Evolutionary conservation across 2,329 filamentous ascomycete genomes (phyloP), one percentile per base, ranked within the genome.

Genomic region (Didymellaceae sp.): DNA sequence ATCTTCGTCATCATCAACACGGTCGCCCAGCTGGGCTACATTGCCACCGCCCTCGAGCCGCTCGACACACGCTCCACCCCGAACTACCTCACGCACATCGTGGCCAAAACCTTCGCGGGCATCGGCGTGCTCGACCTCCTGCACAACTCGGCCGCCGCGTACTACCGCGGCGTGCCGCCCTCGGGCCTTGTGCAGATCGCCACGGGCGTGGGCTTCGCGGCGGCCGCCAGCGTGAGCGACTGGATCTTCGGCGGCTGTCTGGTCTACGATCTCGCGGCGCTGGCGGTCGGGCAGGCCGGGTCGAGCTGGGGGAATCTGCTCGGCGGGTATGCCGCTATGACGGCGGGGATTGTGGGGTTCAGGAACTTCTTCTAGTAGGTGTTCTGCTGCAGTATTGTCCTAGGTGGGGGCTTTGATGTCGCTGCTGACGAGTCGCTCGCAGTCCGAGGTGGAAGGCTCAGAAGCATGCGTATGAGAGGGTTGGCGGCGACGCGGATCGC

Each of bases 241-340:
- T 85, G 82, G 82, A 83, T 85, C 43, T 80, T 85, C 41, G 83
- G 82, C 0, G 80, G 78, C 0, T 84, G 83, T 59, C 64, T 86
- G 52, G 82, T 82, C 0, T 85, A 85, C 62, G 81, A 85, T 63
- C 72, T 85, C 14, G 71, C 84, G 11, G 82, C 78, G 6, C 59
- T 85, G 54, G 73, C 75, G 22, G 77, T 82, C 0, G 83, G 83
- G 1, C 83, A 86, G 68, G 72, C 72, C 6, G 72, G 68, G 4
- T 41, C 37, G 14, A 68, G 70, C 1, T 85, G 82, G 83, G 77
- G 80, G 25, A 75, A 70, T 45, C 55, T 83, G 54, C 64, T 85
- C 37, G 79, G 76, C 0, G 71, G 71, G 8, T 85, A 80, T 67
- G 81, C 81, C 1, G 74, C 78, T 1, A 78, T 75, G 13, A 75